Conservation (phyloP, 192 early-diverging fungal species). For the Paraglomus occultum region DNA sequence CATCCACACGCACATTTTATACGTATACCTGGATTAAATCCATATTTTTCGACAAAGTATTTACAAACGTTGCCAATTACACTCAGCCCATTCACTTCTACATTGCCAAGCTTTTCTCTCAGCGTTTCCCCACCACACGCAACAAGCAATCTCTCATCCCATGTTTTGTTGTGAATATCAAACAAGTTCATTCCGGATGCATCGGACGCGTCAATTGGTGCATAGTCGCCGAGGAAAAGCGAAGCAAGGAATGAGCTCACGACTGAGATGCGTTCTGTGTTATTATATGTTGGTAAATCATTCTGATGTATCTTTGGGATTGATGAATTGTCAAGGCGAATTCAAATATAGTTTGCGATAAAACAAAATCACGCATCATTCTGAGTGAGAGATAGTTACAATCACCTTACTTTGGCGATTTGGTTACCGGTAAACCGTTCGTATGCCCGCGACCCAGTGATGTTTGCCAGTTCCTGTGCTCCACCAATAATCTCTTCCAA, state of each 20-base stretch:
- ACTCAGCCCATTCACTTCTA: conserved; percentile 39
- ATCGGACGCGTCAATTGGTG: conserved; percentile 67
- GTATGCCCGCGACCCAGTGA: conserved; percentile 75
- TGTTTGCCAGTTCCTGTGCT: conserved; percentile 52
- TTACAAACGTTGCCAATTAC: conserved; percentile 48
- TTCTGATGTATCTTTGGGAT: conserved; percentile 40
- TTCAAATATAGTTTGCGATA: background rate
- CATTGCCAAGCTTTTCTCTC: conserved; percentile 43
- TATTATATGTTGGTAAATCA: conserved; percentile 35
- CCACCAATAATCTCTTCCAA: conserved; percentile 68
- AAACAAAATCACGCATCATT: background rate
- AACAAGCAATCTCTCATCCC: conserved; percentile 49
- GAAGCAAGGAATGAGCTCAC: conserved; percentile 72
- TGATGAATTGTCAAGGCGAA: conserved; percentile 30
- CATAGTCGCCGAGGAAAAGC: conserved; percentile 55
- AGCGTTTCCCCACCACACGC: conserved; percentile 40
- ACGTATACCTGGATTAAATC: conserved; percentile 53
- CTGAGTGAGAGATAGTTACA: too few species aligned
- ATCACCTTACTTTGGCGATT: conserved; percentile 58
- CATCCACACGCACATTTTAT: background rate
- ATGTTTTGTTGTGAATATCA: conserved; percentile 56
- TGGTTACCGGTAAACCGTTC: conserved; percentile 82
- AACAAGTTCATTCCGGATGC: conserved; percentile 82
- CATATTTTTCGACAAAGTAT: conserved; percentile 69
- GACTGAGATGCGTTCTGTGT: conserved; percentile 63